Base-by-base conservation (phyloP, 495 filamentous ascomycete species). In the Talaromyces liani region DNA sequence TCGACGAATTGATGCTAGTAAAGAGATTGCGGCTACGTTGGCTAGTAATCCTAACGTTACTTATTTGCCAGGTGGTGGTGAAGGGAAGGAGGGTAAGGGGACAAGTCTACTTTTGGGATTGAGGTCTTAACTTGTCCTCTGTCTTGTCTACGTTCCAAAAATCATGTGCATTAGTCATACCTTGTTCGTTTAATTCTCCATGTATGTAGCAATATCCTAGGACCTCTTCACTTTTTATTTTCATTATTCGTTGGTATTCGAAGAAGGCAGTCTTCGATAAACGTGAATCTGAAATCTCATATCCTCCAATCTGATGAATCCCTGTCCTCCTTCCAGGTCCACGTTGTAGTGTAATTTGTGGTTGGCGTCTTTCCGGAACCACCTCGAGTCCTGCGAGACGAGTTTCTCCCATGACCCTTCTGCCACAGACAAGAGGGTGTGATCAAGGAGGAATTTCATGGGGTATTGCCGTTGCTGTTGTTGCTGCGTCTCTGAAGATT, bases 281-380 rank as follows among this genome's bases (percentile, higher is more conserved):
- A 97, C 68, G 80, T 95, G 91, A 67, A 96, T 78, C 74, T 96
- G 92, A 78, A 91, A 97, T 61, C 93, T 85, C 92, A 96, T 96
- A 74, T 96, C 89, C 77, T 98, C 93, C 73, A 97, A 78, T 62
- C 76, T 73, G 18, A 71, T 77, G 9, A 53, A 53, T 10, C 76
- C 78, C 55, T 80, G 77, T 6, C 77, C 77, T n/a, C 60, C 60
- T 53, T 54, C 60, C 41, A 62, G 25, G 20, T 79, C 72, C 67
- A 98, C 91, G 20, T 92, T 90, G 80, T 97, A 98, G 49, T 79
- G 76, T 64, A 97, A 74, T 18, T 74, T 76, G 14, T 80, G 79
- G 22, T 36, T 62, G 0, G 83, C 77, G 53, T 96, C 77, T 51
- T 92, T 67, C 64, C 78, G 84, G 76, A 92, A 97, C 94, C 93